Base-by-base conservation (phyloP, 345 rosid genomes). In the Linum lewisii region DNA sequence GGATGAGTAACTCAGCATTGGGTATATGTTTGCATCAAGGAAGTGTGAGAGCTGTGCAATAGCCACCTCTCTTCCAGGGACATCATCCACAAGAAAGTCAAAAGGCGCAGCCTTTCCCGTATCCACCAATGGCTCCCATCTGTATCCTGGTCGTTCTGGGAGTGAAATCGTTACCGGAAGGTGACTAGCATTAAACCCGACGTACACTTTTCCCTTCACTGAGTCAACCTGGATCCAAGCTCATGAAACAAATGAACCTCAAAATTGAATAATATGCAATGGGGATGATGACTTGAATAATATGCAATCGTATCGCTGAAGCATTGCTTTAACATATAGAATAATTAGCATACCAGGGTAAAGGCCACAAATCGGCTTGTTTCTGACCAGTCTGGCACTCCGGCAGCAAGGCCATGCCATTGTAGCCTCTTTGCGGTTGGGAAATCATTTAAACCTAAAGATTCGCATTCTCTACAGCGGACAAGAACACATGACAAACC, bases 71-170 rank as follows among this genome's bases (percentile, higher is more conserved):
- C 82, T 85, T 53, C 65, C 79, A 0, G 86, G 87, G n/a, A 82
- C 57, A n/a, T 87, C 84, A 0, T 26, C 22, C 9, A 93, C 68
- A 63, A 93, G 81, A 78, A 84, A 84, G 80, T 93, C 89, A 47
- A 63, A 93, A 3, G 97, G 99, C 20, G 80, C 66, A 5, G 86
- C 67, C 72, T 93, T 93, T 71, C 94, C 73, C 3, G 99, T 88
- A 78, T 92, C 97, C 59, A 86, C 91, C 72, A 88, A 67, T 54
- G 95, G 83, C 62, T 83, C 84, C 99, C 99, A 92, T 75, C 84
- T 66, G 75, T 78, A 78, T 57, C 94, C 94, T 24, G 84, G 84
- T 10, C 97, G 72, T 56, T 88, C 81, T 7, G 99, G 97, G 23
- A 93, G 82, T n/a, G 81, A 38, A 26, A 86, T 61, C 20, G 65